Conservation (phyloP, 106 monocot species). For the Allium sativum region DNA sequence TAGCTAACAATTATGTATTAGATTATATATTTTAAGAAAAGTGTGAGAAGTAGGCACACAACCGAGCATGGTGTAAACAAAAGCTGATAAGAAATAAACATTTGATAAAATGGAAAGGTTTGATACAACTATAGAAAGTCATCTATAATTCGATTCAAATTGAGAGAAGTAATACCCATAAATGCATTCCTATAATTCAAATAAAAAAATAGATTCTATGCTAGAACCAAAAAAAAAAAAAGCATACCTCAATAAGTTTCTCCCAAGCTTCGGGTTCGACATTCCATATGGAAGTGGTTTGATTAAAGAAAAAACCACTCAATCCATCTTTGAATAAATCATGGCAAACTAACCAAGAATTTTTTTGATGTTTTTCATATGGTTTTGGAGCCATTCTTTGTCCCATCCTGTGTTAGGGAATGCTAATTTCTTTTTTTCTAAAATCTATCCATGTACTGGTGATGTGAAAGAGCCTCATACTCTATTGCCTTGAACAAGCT, state of each 20-base stretch:
- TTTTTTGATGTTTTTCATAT: neutral
- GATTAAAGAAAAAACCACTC: neutral
- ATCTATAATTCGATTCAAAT: too few relatives aligned
- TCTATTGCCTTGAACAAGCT: neutral
- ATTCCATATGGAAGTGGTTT: neutral
- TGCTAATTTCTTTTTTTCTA: neutral
- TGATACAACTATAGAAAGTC: too few relatives aligned
- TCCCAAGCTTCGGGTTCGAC: neutral
- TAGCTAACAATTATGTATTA: too few relatives aligned
- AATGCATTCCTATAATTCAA: neutral
- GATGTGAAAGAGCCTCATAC: neutral
- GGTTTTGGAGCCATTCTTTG: neutral
- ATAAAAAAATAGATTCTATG: neutral
- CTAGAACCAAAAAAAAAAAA: neutral
- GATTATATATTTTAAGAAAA: too few relatives aligned
- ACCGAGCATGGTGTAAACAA: too few relatives aligned
- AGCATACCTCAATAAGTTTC: neutral
- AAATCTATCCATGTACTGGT: neutral
- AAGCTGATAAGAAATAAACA: too few relatives aligned
- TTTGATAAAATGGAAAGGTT: too few relatives aligned
- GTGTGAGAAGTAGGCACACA: too few relatives aligned
- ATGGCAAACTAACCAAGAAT: neutral
- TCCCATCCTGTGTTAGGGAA: neutral
- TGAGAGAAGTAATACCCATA: too few relatives aligned
- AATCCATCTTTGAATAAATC: conserved; percentile 2